Evolutionary conservation across 495 filamentous ascomycete genomes (phyloP), one percentile per base, ranked within the genome.

Genomic region (Patellaria atrata): DNA sequence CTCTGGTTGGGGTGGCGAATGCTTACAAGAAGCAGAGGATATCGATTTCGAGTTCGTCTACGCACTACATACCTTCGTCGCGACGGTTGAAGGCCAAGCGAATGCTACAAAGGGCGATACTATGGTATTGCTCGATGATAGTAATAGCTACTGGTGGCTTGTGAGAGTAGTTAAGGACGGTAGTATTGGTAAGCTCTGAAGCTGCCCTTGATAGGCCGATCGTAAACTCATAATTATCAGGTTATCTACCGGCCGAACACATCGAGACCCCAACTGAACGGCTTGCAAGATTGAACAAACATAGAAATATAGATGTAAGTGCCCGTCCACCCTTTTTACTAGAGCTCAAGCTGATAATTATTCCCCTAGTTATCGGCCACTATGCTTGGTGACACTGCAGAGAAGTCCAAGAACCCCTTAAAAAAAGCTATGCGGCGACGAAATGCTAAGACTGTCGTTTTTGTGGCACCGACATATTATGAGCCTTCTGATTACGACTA

Each of bases 21-120:
- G 67, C 81, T 86, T 76, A 84, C 73, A 65, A 63, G 64, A 70
- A 53, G 45, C 56, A 82, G 89, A 99, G 71, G 89, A 96, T 56
- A 99, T 99, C 59, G 86, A 99, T 67, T 96, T 99, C 58, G 87
- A 96, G 48, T 94, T 96, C 59, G 89, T 99, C 37, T 99, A 99
- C 58, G 89, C 89, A 30, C 65, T 99, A 39, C 89, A 94, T 57
- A 96, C 85, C 17, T 99, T 99, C 51, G 81, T 89, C 35, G 89
- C 89, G 22, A 96, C 87, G 1, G 89, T 96, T 33, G 91, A 99
- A 59, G 89, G 89, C 5, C 89, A 99, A 58, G 89, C 89, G 38
- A 96, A 96, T 64, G 89, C 89, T 29, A 83, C 82, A 7, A 99
- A 99, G 62, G 89, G 89, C 21, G 89, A 99, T 50, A 94, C 86